Evolutionary conservation across 129 eudicot genomes (phyloP), one percentile per base, ranked within the genome.

Genomic region (Arctium lappa): DNA sequence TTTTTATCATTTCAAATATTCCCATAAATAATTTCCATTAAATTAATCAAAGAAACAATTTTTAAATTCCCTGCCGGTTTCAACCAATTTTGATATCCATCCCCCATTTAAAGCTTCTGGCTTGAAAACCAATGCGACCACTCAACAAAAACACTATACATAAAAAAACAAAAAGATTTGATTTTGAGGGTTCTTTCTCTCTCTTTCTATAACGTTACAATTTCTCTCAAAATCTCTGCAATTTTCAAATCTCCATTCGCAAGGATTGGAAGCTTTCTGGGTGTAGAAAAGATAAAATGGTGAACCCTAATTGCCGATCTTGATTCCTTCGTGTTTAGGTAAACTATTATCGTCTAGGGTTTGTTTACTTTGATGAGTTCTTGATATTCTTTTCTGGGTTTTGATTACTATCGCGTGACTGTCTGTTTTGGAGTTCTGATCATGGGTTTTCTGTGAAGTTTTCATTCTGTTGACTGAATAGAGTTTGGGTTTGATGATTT

Each of bases 61-160:
- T 32, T 33, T 76, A 33, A 38, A 70, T 38, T 76, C 63, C 36
- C 76, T 78, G 68, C 56, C 75, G 75, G 48, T 48, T 75, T 39
- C 42, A 69, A 79, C 40, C 16, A 76, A 84, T 29, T 76, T 85
- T 80, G 83, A 60, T 74, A 48, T 72, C 79, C 69, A 71, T 77
- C 85, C 66, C 66, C 77, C 89, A 89, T 91, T 91, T 86, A 91
- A 82, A 89, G 90, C 92, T 88, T 83, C 63, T 76, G 75, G 78
- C 62, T 73, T 60, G 62, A 80, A 71, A 81, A 88, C 84, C 92
- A 80, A 79, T 78, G 84, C 77, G 8, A 81, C 82, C 82, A 79
- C 79, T 72, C 66, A 60, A 77, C 27, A 81, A 48, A 78, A 32
- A 74, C 70, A 75, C 86, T 75, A 72, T 74, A 83, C 56, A 75